phyloP scores from a whole-genome alignment of 2,329 filamentous ascomycete genomes.

The Fusarium nanum region DNA sequence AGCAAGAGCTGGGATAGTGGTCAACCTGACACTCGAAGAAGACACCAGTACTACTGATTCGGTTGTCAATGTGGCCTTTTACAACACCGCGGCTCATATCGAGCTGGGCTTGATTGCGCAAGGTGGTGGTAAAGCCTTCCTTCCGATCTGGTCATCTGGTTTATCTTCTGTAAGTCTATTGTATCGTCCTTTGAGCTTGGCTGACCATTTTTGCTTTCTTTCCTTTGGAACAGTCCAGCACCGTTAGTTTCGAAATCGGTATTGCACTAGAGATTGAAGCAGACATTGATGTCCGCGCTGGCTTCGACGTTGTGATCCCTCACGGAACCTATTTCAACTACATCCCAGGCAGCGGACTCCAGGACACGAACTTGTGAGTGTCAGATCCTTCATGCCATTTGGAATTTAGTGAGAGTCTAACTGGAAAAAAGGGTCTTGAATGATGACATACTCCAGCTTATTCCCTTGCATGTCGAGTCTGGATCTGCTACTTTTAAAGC shows the following conservation, averaged over 20 bases:
- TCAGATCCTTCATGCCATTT: background rate
- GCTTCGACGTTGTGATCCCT: background rate
- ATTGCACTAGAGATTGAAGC: background rate
- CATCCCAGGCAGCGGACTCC: background rate
- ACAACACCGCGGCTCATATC: background rate
- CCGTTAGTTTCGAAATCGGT: background rate
- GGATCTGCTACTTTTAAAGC: background rate
- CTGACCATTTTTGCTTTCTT: background rate
- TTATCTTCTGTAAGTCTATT: background rate
- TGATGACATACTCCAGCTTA: background rate
- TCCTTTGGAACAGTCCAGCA: background rate
- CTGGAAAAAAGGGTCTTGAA: background rate
- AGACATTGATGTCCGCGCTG: background rate
- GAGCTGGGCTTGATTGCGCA: background rate
- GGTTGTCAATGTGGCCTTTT: background rate
- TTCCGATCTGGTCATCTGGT: background rate
- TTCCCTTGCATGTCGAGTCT: background rate
- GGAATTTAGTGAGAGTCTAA: background rate
- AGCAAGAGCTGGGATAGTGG: background rate
- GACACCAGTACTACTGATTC: background rate
- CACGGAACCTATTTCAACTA: background rate
- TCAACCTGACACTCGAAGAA: background rate
- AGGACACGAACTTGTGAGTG: background rate
- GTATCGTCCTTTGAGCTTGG: background rate
- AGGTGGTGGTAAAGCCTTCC: background rate